These are phyloP conservation scores for Dipodascopsis tothii DNA, from an alignment of 805 yeast species.

Conservation along the genomic window DNA sequence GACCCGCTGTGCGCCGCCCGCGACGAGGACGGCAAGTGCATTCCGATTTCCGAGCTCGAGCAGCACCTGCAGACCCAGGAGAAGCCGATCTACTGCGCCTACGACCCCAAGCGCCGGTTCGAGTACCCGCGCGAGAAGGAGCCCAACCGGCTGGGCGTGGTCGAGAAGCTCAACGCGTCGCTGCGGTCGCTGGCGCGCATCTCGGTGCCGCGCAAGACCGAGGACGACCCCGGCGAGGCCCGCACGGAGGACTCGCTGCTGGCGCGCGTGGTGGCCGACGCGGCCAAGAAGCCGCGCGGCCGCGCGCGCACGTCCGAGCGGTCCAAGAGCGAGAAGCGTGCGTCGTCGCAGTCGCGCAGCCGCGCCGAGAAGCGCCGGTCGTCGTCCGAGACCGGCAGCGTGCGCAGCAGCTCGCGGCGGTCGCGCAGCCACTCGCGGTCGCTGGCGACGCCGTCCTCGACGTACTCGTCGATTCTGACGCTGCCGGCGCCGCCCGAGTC, in stretches of 20 bases:
- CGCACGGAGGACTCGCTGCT: neutral
- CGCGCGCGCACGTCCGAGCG: neutral
- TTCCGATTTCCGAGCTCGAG: constrained; percentile 9
- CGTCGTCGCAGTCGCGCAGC: no score
- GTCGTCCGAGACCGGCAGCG: neutral
- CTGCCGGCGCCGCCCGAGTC: neutral
- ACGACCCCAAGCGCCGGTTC: neutral
- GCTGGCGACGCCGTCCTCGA: neutral
- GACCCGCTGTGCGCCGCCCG: constrained; percentile 22
- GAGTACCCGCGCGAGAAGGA: neutral
- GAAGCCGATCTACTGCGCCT: neutral
- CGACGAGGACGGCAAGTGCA: constrained; percentile 20
- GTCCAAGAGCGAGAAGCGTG: no score
- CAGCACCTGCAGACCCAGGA: neutral
- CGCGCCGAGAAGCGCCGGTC: neutral
- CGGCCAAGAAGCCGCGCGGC: neutral
- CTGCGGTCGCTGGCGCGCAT: constrained; percentile 7
- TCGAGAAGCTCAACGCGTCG: constrained; percentile 18
- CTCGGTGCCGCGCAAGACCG: neutral
- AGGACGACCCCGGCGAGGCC: neutral
- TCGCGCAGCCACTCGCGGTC: neutral
- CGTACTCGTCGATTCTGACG: neutral
- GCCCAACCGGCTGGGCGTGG: constrained; percentile 7
- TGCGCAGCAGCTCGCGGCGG: neutral
- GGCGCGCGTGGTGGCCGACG: neutral